Evolutionary conservation across 2,329 filamentous ascomycete genomes (phyloP), one percentile per base, ranked within the genome.

Genomic region (Aspergillus chevalieri): DNA sequence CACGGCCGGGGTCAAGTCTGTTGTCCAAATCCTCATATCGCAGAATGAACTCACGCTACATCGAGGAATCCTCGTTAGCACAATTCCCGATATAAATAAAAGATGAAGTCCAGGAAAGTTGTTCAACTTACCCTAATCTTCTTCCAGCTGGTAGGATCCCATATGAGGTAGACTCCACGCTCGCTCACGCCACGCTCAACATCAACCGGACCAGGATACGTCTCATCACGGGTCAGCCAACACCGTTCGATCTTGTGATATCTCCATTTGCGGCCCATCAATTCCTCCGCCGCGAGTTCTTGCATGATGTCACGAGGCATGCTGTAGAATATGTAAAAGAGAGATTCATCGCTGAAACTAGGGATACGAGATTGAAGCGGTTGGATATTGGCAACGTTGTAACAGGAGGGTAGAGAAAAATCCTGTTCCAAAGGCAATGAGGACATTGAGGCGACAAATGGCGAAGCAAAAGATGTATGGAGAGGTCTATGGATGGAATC

Each of bases 311-410:
- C 82, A 51, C 80, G 74, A 12, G 83, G 82, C 70, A 81, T 79
- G 54, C 81, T 82, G 68, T 85, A 86, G 73, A 86, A 86, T 52
- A 86, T 84, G 61, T 81, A 83, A 63, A 86, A 84, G 4, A 86
- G 72, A 0, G 83, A 86, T 63, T 86, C 83, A 55, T 82, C 76
- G 39, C 74, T 78, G 65, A 84, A 83, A 48, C 77, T 78, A 3
- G 74, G 68, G 56, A 84, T 79, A 51, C 82, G 80, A 44, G 74
- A 72, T 48, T 79, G 75, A 17, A 85, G 69, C 6, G 79, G 76
- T 46, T 83, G 83, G 9, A 86, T 82, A 58, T 86, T 86, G 49
- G 77, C 79, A 8, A 86, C 83, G 9, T 75, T 81, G 63, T 86
- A 86, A 51, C 82, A 84, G 36, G 74, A 70, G 4, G 83, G 83